phyloP scores from a whole-genome alignment of 2,329 filamentous ascomycete genomes.

The Phaeomoniella chlamydospora region DNA sequence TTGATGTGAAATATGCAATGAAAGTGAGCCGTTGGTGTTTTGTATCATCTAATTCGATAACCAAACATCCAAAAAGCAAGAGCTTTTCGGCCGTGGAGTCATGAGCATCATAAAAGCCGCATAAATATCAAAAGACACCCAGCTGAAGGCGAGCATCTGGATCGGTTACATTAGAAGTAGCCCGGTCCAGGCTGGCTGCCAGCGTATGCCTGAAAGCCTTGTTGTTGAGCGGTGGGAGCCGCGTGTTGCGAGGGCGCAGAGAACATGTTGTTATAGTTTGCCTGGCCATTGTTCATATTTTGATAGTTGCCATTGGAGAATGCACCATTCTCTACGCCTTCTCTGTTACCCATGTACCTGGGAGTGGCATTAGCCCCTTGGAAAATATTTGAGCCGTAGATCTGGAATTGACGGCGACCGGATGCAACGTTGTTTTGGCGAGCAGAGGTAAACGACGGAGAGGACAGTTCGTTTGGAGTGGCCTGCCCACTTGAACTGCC shows the following conservation, averaged over 20 bases:
- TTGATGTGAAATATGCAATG: too few relatives aligned
- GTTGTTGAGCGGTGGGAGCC: not conserved
- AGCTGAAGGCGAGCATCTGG: not conserved
- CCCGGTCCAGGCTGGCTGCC: not conserved
- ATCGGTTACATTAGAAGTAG: conserved; percentile 1
- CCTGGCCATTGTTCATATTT: not conserved
- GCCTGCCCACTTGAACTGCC: conserved; percentile 21
- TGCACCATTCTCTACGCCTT: conserved; percentile 1
- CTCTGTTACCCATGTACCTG: not conserved
- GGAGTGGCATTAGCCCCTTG: conserved; percentile 1
- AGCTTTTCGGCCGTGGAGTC: not conserved
- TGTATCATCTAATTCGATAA: too few relatives aligned
- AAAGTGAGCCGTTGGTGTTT: too few relatives aligned
- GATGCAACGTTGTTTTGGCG: conserved; percentile 8
- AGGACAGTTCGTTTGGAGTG: conserved; percentile 23
- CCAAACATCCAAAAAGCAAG: not conserved
- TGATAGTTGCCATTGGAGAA: not conserved
- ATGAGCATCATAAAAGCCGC: not conserved
- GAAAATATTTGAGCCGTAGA: conserved; percentile 5
- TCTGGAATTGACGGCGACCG: conserved; percentile 11
- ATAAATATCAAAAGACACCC: not conserved
- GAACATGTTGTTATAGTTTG: not conserved
- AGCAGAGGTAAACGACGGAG: conserved; percentile 18
- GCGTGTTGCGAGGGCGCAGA: not conserved
- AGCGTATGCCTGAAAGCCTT: not conserved